Evolutionary conservation across 2,329 filamentous ascomycete genomes (phyloP).

Genomic region (Paradendryphiella salina): DNA sequence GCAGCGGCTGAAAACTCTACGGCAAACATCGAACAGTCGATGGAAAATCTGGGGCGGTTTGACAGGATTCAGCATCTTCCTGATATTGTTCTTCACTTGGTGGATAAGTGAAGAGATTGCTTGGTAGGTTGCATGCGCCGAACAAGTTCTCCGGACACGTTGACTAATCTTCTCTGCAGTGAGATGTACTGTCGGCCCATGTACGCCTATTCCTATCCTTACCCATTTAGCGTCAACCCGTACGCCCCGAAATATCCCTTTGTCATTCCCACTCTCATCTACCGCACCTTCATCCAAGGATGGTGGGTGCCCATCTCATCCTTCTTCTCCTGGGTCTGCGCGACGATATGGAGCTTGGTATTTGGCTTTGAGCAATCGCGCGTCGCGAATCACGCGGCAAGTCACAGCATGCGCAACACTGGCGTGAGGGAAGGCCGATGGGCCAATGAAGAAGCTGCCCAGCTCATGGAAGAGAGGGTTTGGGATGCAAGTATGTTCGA

Average conservation of each 20-base stretch:
- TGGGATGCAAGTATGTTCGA: slow-evolving; percentile 34
- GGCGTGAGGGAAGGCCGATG: slow-evolving; percentile 3
- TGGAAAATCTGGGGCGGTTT: slow-evolving; percentile 35
- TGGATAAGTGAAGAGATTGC: slow-evolving; percentile 54
- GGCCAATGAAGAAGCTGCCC: slow-evolving; percentile 13
- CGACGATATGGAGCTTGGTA: slow-evolving; percentile 10
- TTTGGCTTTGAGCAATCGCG: slow-evolving; percentile 15
- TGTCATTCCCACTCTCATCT: slow-evolving; percentile 60
- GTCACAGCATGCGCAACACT: slow-evolving; percentile 3
- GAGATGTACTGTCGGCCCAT: slow-evolving; percentile 57
- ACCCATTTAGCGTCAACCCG: slow-evolving; percentile 55
- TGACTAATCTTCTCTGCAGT: slow-evolving; percentile 21
- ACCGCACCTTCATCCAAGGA: slow-evolving; percentile 42
- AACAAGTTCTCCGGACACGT: not conserved
- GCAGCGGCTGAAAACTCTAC: slow-evolving; percentile 21
- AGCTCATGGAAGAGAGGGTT: slow-evolving; percentile 19
- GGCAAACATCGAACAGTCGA: slow-evolving; percentile 12
- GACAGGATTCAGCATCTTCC: slow-evolving; percentile 48
- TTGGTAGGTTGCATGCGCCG: slow-evolving; percentile 41
- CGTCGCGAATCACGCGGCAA: not conserved
- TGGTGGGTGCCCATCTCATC: slow-evolving; percentile 43
- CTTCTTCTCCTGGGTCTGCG: slow-evolving; percentile 25
- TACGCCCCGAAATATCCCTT: slow-evolving; percentile 60
- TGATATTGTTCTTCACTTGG: slow-evolving; percentile 53
- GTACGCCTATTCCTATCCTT: slow-evolving; percentile 52